Base-by-base conservation (phyloP, 805 yeast genomes). In the Diddensiella transvaalensis region DNA sequence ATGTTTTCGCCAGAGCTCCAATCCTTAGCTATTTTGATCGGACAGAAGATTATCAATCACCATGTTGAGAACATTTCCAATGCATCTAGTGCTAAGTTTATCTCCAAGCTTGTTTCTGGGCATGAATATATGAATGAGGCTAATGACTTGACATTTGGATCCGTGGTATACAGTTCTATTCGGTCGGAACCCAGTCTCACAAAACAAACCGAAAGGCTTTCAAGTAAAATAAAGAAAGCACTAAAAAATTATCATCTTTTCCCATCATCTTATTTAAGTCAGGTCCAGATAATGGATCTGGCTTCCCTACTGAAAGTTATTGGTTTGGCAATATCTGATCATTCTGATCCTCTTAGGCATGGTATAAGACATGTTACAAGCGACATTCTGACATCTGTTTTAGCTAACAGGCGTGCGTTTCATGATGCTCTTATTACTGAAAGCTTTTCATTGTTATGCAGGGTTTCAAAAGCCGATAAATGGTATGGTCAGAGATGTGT, bases 31-130 rank as follows among this genome's bases (percentile, higher is more conserved):
- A 17, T 15, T 13, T 8, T 10, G 18, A 42, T 42, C 15, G 15
- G 17, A 6, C 21, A 15, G 8, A 33, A 30, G n/a, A n/a, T 42
- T 10, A 17, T 30, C 8, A n/a, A 19, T 11, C 22, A 26, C 17
- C 26, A 42, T 8, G 22, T 32, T 8, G 41, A 42, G 32, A 21
- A 11, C 10, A 13, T 13, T 6, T n/a, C 4, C 11, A 39, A 17
- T 15, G 17, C 8, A 6, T 17, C 15, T 10, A 39, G 42, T 21
- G 24, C 8, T 10, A 18, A 22, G 18, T 39, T 39, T 17, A n/a
- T 42, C 10, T 30, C 22, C n/a, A 30, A 15, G 42, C 42, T 42
- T 13, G 38, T 42, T 29, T 8, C 19, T 13, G 24, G n/a, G 10
- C 17, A 4, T 10, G 11, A 19, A 8, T 3, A 8, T 10, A 22